Evolutionary conservation across 2,329 filamentous ascomycete genomes (phyloP).

Genomic region (Ophiocordyceps camponoti-floridani): DNA sequence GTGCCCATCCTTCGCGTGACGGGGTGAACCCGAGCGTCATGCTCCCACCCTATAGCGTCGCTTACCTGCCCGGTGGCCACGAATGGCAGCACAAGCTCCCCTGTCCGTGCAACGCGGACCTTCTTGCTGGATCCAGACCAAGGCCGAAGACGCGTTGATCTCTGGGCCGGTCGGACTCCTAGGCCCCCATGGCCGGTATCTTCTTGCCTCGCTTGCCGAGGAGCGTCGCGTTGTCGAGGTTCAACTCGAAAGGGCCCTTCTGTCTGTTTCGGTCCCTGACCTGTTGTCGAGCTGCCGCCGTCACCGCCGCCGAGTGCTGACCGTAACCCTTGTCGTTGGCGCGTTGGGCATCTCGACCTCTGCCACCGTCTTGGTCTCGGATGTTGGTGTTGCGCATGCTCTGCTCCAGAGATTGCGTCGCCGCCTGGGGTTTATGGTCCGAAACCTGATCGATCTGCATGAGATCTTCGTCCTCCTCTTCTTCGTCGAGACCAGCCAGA

Average conservation of each 20-base stretch:
- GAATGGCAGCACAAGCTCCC: background rate
- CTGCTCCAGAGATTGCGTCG: conserved; percentile 59
- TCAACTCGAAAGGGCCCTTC: conserved; percentile 80
- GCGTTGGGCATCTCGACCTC: conserved; percentile 15
- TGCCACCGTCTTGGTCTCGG: conserved; percentile 23
- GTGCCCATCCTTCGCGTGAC: background rate
- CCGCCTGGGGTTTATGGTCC: conserved; percentile 22
- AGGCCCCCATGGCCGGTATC: conserved; percentile 24
- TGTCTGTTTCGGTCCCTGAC: conserved; percentile 49
- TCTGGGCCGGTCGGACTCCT: conserved; percentile 5
- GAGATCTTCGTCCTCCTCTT: conserved; percentile 39
- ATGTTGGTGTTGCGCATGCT: conserved; percentile 75
- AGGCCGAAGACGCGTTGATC: background rate
- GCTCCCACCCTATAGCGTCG: no score
- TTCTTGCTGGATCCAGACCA: background rate
- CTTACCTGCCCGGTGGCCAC: background rate
- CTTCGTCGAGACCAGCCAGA: conserved; percentile 51
- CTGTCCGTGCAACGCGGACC: background rate
- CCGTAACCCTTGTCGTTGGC: conserved; percentile 55
- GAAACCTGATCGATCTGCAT: conserved; percentile 47
- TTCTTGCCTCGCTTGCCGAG: conserved; percentile 53
- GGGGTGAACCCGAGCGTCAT: background rate
- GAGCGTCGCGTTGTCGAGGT: conserved; percentile 75
- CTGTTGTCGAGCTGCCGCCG: conserved; percentile 67
- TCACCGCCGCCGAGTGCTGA: conserved; percentile 71